Conservation (phyloP, 345 rosid species). For the Euclidium syriacum region DNA sequence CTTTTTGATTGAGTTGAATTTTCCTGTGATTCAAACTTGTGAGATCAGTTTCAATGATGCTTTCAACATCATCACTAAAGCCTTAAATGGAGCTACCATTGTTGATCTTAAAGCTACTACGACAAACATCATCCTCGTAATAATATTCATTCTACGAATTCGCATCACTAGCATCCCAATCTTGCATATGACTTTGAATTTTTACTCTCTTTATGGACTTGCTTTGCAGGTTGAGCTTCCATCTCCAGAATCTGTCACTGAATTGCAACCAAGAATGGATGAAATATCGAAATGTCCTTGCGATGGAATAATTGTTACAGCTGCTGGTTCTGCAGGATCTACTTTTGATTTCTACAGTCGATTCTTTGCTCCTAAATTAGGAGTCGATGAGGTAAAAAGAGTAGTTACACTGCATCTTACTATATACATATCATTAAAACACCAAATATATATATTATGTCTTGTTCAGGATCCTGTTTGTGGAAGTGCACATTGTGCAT, state of each 20-base stretch:
- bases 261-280: conserved; percentile 47
- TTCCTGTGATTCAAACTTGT: conserved; percentile 37
- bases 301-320: conserved; percentile 54
- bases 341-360: conserved; percentile 64
- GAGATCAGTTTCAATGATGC: conserved; percentile 35
- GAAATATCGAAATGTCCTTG: conserved; percentile 48
- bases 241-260: conserved; percentile 50
- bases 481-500: conserved; percentile 77
- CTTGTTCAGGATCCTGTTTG: conserved; percentile 65
- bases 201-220: neutral
- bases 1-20: conserved; percentile 48
- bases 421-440: neutral
- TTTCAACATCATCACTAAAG: conserved; percentile 36
- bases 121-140: conserved; percentile 45
- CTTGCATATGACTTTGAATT: no score
- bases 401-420: no score
- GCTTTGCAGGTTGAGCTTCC: conserved; percentile 55
- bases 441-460: no score
- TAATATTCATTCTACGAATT: no score
- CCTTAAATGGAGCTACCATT: conserved; percentile 45
- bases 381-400: conserved; percentile 58
- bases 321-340: conserved; percentile 47
- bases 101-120: conserved; percentile 49
- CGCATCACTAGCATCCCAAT: no score
- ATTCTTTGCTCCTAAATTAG: conserved; percentile 56